A percentile compares a stretch with the other conserved stretches of the same genome.
These are phyloP conservation scores for Talaromyces nanjingensis DNA, from an alignment of 495 filamentous ascomycete species.

Conservation along the genomic window DNA sequence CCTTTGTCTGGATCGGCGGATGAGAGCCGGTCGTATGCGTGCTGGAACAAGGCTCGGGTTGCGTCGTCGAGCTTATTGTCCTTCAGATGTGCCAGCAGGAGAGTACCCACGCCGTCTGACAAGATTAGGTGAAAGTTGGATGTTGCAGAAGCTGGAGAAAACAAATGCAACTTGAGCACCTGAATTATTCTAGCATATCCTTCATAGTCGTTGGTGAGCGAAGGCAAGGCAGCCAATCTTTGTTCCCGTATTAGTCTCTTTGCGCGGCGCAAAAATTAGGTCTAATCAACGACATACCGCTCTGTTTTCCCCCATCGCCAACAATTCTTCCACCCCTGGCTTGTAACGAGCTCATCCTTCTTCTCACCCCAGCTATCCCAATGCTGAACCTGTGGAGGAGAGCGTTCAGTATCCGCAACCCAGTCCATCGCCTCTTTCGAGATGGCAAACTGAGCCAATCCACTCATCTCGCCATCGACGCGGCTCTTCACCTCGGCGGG, in stretches of 20 bases:
- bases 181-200: slow-evolving; percentile 46
- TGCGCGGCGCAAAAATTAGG: slow-evolving; percentile 9
- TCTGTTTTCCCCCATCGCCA: slow-evolving; percentile 12
- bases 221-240: slow-evolving; percentile 4
- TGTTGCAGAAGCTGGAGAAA: slow-evolving; percentile 53
- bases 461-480: neutral
- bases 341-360: slow-evolving; percentile 13
- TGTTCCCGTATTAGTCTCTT: slow-evolving; percentile 26
- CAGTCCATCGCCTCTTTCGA: neutral
- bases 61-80: slow-evolving; percentile 14
- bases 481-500: neutral
- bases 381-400: slow-evolving; percentile 45
- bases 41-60: slow-evolving; percentile 33
- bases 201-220: slow-evolving; percentile 19
- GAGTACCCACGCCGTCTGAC: slow-evolving; percentile 48
- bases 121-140: neutral
- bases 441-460: neutral
- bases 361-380: slow-evolving; percentile 15
- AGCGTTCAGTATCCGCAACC: slow-evolving; percentile 50
- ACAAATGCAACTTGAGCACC: slow-evolving; percentile 51
- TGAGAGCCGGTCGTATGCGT: slow-evolving; percentile 43
- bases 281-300: slow-evolving; percentile 12
- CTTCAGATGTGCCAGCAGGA: slow-evolving; percentile 43
- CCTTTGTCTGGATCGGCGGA: slow-evolving; percentile 45
- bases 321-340: slow-evolving; percentile 14